A percentile compares a stretch with the other conserved stretches of the same genome.
These are phyloP conservation scores for Populus euphratica DNA, from an alignment of 345 rosid species.

Conservation along the genomic window DNA sequence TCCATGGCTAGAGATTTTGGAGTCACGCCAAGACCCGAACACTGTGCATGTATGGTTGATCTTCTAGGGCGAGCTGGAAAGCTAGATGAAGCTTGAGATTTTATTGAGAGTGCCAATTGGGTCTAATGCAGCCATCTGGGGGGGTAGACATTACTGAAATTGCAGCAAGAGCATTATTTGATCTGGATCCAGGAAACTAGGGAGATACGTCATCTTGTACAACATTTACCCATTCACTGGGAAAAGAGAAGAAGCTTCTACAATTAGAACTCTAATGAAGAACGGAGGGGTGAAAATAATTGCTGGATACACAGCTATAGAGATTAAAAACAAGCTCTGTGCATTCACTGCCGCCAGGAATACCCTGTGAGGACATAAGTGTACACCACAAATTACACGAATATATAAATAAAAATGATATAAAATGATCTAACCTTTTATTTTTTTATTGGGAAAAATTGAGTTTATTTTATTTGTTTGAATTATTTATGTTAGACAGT, in stretches of 20 bases:
- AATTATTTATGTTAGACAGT: no score
- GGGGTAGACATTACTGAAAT: constrained; percentile 42
- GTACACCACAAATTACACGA: no score
- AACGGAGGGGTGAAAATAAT: constrained; percentile 44
- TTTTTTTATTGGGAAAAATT: no score
- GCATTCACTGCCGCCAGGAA: constrained; percentile 12
- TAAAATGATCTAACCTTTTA: accelerated
- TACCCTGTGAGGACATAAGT: background rate
- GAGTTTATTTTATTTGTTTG: no score
- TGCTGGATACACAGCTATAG: constrained; percentile 33
- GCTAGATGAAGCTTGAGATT: constrained; percentile 36
- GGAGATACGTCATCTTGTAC: constrained; percentile 55
- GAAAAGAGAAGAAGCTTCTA: constrained; percentile 45
- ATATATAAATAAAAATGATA: accelerated
- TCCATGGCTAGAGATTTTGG: constrained; percentile 42
- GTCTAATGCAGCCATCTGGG: constrained; percentile 46
- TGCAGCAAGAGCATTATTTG: constrained; percentile 46
- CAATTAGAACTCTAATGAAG: constrained; percentile 45
- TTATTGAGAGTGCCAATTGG: constrained; percentile 43
- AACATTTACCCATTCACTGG: constrained; percentile 55
- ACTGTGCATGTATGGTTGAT: constrained; percentile 54
- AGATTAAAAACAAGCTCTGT: constrained; percentile 7
- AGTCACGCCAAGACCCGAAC: constrained; percentile 36
- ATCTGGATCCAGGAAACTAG: constrained; percentile 46
- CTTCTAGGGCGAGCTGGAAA: constrained; percentile 47